Conservation (phyloP, 495 filamentous ascomycete genomes). For the Penicillium taxi region DNA sequence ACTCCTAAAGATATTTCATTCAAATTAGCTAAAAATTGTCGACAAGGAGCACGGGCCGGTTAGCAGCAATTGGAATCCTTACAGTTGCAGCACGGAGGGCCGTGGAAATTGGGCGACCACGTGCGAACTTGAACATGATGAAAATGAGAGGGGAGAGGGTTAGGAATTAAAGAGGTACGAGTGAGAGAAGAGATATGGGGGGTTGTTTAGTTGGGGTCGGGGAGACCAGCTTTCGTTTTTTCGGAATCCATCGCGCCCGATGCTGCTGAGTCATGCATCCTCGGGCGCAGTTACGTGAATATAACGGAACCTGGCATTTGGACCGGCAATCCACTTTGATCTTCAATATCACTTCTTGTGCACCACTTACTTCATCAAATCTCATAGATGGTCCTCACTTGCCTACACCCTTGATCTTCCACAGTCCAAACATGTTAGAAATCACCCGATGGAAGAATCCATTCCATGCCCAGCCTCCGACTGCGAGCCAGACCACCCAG, state of each 20-base stretch:
- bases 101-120: constrained; percentile 57
- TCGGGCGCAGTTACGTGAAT: constrained; percentile 21
- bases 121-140: constrained; percentile 68
- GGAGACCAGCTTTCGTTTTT: constrained; percentile 40
- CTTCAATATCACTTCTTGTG: not conserved
- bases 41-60: constrained; percentile 11
- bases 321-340: constrained; percentile 4
- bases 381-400: constrained; percentile 7
- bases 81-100: constrained; percentile 60
- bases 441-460: constrained; percentile 35
- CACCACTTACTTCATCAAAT: not conserved
- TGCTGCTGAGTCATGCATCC: constrained; percentile 16
- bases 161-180: constrained; percentile 3
- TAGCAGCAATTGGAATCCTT: constrained; percentile 18
- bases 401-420: constrained; percentile 20
- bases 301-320: constrained; percentile 16
- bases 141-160: constrained; percentile 17
- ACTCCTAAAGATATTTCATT: constrained; percentile 30
- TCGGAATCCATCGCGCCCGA: constrained; percentile 29
- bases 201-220: too few species aligned
- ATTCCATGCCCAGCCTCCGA: constrained; percentile 35
- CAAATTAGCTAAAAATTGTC: constrained; percentile 18
- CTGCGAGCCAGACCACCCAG: constrained; percentile 41
- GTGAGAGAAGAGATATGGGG: constrained; percentile 5
- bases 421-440: constrained; percentile 41